Evolutionary conservation across 805 yeast genomes (phyloP).

Genomic region (Starmerella khaoyaiensis): DNA sequence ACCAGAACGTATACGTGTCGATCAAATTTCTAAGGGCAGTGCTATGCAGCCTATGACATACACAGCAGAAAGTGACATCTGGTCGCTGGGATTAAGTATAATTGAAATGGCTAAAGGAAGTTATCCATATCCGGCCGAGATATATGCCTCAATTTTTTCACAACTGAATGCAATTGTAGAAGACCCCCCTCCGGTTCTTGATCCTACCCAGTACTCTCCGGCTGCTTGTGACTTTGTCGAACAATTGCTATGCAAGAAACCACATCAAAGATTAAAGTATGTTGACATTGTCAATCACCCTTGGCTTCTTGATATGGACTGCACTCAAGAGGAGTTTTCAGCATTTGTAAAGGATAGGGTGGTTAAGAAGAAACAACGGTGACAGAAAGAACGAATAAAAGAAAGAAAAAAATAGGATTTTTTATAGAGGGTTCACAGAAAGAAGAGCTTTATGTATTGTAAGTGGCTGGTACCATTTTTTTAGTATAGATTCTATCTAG

Average conservation of each 20-base stretch:
- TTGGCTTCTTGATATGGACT: constrained; percentile 45
- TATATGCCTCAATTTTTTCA: constrained; percentile 76
- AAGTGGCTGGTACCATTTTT: too few species aligned
- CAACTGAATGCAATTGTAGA: constrained; percentile 95
- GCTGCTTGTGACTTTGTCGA: constrained; percentile 74
- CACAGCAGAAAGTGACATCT: constrained; percentile 86
- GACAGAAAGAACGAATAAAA: too few species aligned
- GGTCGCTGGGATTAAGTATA: constrained; percentile 84
- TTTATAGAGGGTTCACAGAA: too few species aligned
- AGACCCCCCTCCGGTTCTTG: constrained; percentile 78
- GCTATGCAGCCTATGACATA: constrained; percentile 34
- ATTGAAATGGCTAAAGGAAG: constrained; percentile 80
- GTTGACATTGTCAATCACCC: constrained; percentile 63
- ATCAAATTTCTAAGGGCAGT: constrained; percentile 29
- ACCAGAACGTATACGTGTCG: constrained; percentile 66
- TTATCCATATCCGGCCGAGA: constrained; percentile 95
- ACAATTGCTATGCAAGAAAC: constrained; percentile 57
- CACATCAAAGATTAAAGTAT: constrained; percentile 71
- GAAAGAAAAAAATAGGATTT: too few species aligned
- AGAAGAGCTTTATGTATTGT: too few species aligned
- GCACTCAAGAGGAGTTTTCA: constrained; percentile 28
- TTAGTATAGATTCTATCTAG: too few species aligned
- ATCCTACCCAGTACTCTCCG: constrained; percentile 46
- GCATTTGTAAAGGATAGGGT: constrained; percentile 29
- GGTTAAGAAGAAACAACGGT: too few species aligned